phyloP scores from a whole-genome alignment of 768 basidiomycete species.

The Boletus tomentosulus region DNA sequence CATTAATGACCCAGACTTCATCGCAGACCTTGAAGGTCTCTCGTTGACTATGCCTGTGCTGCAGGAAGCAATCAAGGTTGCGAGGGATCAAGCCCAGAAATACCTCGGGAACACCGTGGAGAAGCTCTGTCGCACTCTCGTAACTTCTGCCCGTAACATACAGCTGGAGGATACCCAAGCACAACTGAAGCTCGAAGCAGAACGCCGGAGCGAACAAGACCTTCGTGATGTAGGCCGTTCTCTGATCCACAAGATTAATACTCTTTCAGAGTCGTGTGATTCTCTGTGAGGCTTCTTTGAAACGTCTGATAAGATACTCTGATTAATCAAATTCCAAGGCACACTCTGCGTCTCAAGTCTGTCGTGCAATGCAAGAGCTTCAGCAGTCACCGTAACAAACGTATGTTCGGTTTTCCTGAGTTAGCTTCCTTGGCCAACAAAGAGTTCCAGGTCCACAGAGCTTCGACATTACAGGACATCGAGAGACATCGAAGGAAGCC shows the following conservation, averaged over 20 bases:
- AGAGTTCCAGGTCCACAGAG: slow-evolving; percentile 7
- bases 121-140: slow-evolving; percentile 15
- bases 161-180: slow-evolving; percentile 15
- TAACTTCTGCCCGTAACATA: slow-evolving; percentile 5
- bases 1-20: slow-evolving; percentile 18
- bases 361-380: not conserved
- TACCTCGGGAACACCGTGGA: slow-evolving; percentile 16
- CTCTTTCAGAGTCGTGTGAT: slow-evolving; percentile 13
- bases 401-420: not conserved
- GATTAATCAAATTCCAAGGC: slow-evolving; percentile 6
- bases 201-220: slow-evolving; percentile 10
- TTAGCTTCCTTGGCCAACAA: not conserved
- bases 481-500: slow-evolving; percentile 18
- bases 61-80: slow-evolving; percentile 11
- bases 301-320: not conserved
- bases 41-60: slow-evolving; percentile 11
- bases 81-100: slow-evolving; percentile 16
- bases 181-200: slow-evolving; percentile 15
- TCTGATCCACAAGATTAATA: slow-evolving; percentile 19
- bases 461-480: slow-evolving; percentile 16
- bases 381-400: not conserved
- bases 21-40: slow-evolving; percentile 19
- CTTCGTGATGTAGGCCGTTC: slow-evolving; percentile 11
- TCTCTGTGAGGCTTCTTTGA: slow-evolving; percentile 12
- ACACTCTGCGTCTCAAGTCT: slow-evolving; percentile 15